These are phyloP conservation scores for Beauveria sp. DNA, from an alignment of 2,329 filamentous ascomycete genomes.

Conservation along the genomic window DNA sequence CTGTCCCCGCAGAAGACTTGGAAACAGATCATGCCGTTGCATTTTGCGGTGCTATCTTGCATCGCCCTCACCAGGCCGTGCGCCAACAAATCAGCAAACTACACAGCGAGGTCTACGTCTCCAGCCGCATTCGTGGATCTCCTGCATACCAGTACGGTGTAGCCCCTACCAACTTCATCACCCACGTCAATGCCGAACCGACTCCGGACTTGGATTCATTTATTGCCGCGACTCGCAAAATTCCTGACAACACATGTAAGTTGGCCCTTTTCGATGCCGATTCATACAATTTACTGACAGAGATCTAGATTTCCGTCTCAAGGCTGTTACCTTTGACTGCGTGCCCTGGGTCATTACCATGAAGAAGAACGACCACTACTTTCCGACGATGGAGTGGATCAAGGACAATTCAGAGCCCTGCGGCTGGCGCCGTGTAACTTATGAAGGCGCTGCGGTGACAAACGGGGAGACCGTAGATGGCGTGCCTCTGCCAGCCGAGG, in stretches of 20 bases:
- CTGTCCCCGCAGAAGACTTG: slow-evolving; percentile 79
- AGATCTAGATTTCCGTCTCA: slow-evolving; percentile 73
- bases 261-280: slow-evolving; percentile 7
- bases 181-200: slow-evolving; percentile 82
- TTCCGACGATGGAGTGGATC: slow-evolving; percentile 63
- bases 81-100: slow-evolving; percentile 95
- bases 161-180: slow-evolving; percentile 95
- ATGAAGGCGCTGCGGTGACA: slow-evolving; percentile 47
- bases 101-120: slow-evolving; percentile 94
- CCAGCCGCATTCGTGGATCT: slow-evolving; percentile 73
- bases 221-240: slow-evolving; percentile 71
- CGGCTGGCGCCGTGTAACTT: slow-evolving; percentile 57
- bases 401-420: slow-evolving; percentile 52
- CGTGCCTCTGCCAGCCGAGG: slow-evolving; percentile 33
- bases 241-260: slow-evolving; percentile 88
- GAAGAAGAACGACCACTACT: slow-evolving; percentile 99
- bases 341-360: slow-evolving; percentile 99
- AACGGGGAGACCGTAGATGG: slow-evolving; percentile 48
- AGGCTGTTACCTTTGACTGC: slow-evolving; percentile 97
- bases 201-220: slow-evolving; percentile 80
- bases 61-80: slow-evolving; percentile 91
- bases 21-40: slow-evolving; percentile 89
- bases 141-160: slow-evolving; percentile 86
- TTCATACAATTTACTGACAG: background rate
- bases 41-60: slow-evolving; percentile 91